A percentile compares a stretch with the other conserved stretches of the same genome.
These are phyloP conservation scores for Ogataea dorogensis DNA, from an alignment of 805 yeast species.

Conservation along the genomic window DNA sequence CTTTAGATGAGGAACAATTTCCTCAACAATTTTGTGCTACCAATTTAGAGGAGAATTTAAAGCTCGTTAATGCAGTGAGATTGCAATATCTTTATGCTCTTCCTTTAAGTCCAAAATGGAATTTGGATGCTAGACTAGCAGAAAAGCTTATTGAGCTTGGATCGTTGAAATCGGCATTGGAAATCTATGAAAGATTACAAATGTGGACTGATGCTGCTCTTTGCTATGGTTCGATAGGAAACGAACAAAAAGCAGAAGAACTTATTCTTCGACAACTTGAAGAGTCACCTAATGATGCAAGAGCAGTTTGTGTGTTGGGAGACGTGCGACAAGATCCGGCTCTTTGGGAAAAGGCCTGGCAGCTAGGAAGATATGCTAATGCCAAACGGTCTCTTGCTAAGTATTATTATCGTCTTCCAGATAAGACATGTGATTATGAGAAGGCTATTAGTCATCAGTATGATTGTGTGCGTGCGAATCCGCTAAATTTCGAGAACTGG, in stretches of 20 bases:
- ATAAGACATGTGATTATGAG: conserved; percentile 48
- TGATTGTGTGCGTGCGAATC: conserved; percentile 71
- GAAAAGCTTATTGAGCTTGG: conserved; percentile 86
- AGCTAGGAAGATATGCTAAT: conserved; percentile 71
- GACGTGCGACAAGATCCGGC: conserved; percentile 76
- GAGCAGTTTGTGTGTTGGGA: conserved; percentile 82
- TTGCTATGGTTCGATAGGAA: conserved; percentile 85
- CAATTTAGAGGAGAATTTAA: conserved; percentile 27
- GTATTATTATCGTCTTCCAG: conserved; percentile 70
- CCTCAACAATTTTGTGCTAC: conserved; percentile 19
- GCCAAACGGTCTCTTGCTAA: conserved; percentile 84
- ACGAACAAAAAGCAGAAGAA: conserved; percentile 61
- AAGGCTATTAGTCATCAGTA: conserved; percentile 64
- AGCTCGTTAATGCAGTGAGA: conserved; percentile 49
- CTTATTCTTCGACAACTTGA: conserved; percentile 54
- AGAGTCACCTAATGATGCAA: conserved; percentile 68
- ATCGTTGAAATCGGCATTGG: conserved; percentile 80
- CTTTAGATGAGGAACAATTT: conserved; percentile 31
- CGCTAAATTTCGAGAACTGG: conserved; percentile 80
- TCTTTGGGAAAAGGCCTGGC: conserved; percentile 87
- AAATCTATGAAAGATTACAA: conserved; percentile 77
- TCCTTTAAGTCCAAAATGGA: conserved; percentile 81
- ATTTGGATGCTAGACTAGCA: conserved; percentile 77
- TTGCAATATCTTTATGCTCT: conserved; percentile 69
- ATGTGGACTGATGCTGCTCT: conserved; percentile 82